Evolutionary conservation across 2,329 filamentous ascomycete genomes (phyloP).

Genomic region (Talaromyces sp.): DNA sequence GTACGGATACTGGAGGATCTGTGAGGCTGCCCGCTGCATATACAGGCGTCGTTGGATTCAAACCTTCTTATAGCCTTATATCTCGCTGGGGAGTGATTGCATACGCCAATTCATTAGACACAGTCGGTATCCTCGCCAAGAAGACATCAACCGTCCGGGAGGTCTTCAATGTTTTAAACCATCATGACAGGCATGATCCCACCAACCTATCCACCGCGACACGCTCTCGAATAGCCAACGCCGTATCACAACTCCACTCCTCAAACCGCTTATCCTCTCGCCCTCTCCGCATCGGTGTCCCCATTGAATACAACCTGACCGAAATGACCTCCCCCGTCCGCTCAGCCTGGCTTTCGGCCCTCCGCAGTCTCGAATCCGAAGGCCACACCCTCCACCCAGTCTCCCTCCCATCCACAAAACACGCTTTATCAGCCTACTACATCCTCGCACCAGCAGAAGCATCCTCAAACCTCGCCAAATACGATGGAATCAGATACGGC

Average conservation of each 20-base stretch:
- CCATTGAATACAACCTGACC: constrained; percentile 78
- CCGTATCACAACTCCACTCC: constrained; percentile 33
- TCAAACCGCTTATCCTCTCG: constrained; percentile 25
- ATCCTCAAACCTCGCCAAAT: constrained; percentile 92
- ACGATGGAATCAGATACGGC: constrained; percentile 94
- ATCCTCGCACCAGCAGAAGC: constrained; percentile 92
- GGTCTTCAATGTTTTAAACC: constrained; percentile 53
- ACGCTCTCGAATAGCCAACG: constrained; percentile 50
- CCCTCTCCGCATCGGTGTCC: constrained; percentile 55
- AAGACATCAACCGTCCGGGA: constrained; percentile 51
- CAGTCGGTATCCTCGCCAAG: constrained; percentile 71
- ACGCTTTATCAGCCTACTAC: constrained; percentile 90
- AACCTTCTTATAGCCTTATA: constrained; percentile 84
- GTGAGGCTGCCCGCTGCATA: constrained; percentile 85
- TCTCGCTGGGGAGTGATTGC: constrained; percentile 83
- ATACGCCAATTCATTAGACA: constrained; percentile 90
- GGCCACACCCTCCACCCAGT: constrained; percentile 73
- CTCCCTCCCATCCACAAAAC: constrained; percentile 76
- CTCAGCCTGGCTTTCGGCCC: constrained; percentile 63
- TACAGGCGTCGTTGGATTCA: constrained; percentile 77
- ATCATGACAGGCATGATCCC: constrained; percentile 68
- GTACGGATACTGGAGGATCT: constrained; percentile 90
- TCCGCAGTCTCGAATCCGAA: constrained; percentile 57
- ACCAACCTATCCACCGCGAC: constrained; percentile 63
- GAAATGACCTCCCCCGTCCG: constrained; percentile 71